Evolutionary conservation across 169 alveolate species (phyloP).

Genomic region (Babesia ovis): DNA sequence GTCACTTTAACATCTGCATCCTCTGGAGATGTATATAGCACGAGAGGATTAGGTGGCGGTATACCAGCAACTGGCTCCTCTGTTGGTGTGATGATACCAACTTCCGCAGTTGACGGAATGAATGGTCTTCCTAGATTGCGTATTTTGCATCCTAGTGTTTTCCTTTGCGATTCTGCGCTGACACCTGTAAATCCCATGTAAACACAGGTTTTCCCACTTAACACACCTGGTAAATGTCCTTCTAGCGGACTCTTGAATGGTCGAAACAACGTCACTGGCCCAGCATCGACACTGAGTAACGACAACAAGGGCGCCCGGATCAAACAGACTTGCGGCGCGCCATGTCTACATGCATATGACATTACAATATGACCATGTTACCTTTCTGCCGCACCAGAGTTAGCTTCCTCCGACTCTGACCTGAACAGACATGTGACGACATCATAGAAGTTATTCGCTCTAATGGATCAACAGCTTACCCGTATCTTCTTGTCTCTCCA

Average conservation of each 20-base stretch:
- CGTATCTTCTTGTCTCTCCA: conserved; percentile 1
- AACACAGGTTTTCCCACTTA: too few species aligned
- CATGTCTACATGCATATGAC: conserved; percentile 8
- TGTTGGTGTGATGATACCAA: conserved; percentile 18
- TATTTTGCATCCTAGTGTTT: conserved; percentile 76
- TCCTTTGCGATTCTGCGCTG: conserved; percentile 76
- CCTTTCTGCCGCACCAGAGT: neutral
- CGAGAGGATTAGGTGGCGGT: conserved; percentile 68
- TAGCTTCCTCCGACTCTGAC: neutral
- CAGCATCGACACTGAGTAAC: conserved; percentile 74
- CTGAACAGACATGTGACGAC: conserved; percentile 14
- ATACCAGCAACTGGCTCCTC: conserved; percentile 31
- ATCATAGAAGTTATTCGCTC: neutral
- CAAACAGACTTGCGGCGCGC: conserved; percentile 61
- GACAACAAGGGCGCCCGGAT: conserved; percentile 79
- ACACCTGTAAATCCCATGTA: conserved; percentile 21
- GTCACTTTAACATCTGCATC: conserved; percentile 60
- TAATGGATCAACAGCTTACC: neutral
- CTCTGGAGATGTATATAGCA: conserved; percentile 74
- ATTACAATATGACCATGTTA: neutral
- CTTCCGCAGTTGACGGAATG: conserved; percentile 36
- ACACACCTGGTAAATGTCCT: conserved; percentile 78
- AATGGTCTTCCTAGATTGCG: conserved; percentile 53
- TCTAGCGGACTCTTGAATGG: conserved; percentile 80
- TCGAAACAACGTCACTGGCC: conserved; percentile 72